phyloP scores from a whole-genome alignment of 176 grass and related monocot species.

The Alopecurus myosuroides region DNA sequence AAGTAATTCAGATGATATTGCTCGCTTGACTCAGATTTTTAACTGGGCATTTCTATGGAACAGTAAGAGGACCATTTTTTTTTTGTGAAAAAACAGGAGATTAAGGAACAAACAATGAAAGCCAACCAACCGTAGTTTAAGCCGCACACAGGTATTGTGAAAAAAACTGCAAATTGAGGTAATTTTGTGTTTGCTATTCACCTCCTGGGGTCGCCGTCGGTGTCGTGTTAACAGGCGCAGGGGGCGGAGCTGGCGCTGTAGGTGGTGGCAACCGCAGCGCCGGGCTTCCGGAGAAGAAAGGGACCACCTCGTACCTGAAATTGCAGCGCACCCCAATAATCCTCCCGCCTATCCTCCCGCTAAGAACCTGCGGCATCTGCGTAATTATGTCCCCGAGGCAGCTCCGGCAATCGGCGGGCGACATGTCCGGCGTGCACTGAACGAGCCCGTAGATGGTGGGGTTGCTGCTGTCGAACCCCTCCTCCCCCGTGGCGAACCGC shows the following conservation, averaged over 20 bases:
- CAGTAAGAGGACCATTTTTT: not conserved
- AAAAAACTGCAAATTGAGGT: not conserved
- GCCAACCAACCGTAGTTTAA: not conserved
- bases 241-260: not conserved
- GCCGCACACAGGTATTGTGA: not conserved
- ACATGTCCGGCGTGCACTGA: constrained; percentile 62
- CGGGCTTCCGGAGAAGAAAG: constrained; percentile 16
- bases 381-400: constrained; percentile 3
- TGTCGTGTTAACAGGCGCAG: not conserved
- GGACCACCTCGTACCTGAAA: constrained; percentile 20
- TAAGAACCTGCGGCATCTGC: not conserved
- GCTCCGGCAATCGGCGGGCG: constrained; percentile 15
- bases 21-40: not conserved
- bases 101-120: not conserved
- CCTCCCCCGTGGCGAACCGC: constrained; percentile 30
- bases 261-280: constrained; percentile 8
- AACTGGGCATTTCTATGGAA: not conserved
- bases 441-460: constrained; percentile 41
- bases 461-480: not conserved
- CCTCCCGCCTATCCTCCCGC: constrained; percentile 14
- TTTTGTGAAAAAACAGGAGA: not conserved
- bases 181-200: not conserved
- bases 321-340: constrained; percentile 10
- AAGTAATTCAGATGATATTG: not conserved
- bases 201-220: not conserved